Conservation (phyloP, 164 flowering plant species). For the Chloranthus sessilifolius region DNA sequence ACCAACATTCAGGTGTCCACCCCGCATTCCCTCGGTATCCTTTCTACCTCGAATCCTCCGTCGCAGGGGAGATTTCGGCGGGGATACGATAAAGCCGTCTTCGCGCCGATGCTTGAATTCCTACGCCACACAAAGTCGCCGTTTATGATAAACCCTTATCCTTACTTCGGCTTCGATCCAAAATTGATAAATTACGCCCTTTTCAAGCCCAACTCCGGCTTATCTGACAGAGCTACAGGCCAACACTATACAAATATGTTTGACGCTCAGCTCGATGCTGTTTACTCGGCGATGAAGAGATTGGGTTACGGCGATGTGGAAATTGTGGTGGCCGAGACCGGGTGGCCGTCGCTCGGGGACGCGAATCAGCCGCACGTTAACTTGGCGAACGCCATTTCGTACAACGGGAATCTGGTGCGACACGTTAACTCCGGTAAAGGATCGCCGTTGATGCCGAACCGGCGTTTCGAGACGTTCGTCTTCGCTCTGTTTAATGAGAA, state of each 20-base stretch:
- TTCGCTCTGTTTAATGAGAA: constrained; percentile 79
- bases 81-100: constrained; percentile 33
- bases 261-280: constrained; percentile 61
- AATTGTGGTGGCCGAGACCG: constrained; percentile 74
- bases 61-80: constrained; percentile 51
- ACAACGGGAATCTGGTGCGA: constrained; percentile 46
- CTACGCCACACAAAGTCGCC: constrained; percentile 53
- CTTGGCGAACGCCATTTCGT: constrained; percentile 45
- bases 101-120: constrained; percentile 60
- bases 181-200: constrained; percentile 33
- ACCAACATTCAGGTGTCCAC: constrained; percentile 53
- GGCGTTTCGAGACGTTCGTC: constrained; percentile 60
- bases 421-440: constrained; percentile 60
- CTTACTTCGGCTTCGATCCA: constrained; percentile 49
- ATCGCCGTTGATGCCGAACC: constrained; percentile 76
- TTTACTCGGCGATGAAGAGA: constrained; percentile 48
- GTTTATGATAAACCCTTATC: constrained; percentile 77
- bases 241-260: constrained; percentile 60
- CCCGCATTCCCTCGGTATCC: constrained; percentile 65
- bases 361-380: constrained; percentile 35
- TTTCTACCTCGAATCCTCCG: constrained; percentile 44
- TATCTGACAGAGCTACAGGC: constrained; percentile 32
- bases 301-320: constrained; percentile 71
- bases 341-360: constrained; percentile 81
- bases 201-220: constrained; percentile 49